Evolutionary conservation across 345 rosid species (phyloP), one percentile per base, ranked within the genome.

Genomic region (Salix exigua): DNA sequence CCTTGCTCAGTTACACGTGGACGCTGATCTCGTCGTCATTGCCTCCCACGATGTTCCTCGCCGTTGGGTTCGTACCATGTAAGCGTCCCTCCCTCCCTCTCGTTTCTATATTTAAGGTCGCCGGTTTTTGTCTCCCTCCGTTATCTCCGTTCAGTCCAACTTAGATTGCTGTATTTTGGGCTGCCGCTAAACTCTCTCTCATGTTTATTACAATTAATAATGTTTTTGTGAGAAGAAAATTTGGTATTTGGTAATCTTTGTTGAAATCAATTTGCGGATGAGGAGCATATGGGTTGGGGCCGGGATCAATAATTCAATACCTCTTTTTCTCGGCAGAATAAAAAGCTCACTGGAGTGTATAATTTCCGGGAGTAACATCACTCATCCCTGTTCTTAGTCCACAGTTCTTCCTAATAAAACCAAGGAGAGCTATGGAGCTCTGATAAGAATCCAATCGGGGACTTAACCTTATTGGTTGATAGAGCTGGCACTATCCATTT

Each of bases 21-120:
- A 92, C 60, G 99, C 99, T 71, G 99, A 96, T 87, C 86, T 96
- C 75, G 89, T 96, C 78, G 98, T 96, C 79, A 92, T 96, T 79
- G 99, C 99, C 73, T 92, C 99, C 80, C 73, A 84, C 51, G 99
- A 96, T 77, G 99, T 96, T 35, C 99, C 99, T 50, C 89, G 44
- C 72, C 87, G 84, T 51, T 96, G 99, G 99, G 87, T 90, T 82
- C 89, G 61, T 30, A 80, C 88, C 71, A 50, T 92, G 99, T 93
- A 89, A 88, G 99, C 78, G 1, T 35, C 70, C 17, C 77, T 46
- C 63, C 2, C 11, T 6, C 40, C 11, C 33, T 73, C 25, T 42
- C 72, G 25, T 6, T 11, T 50, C 18, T 23, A 35, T 35, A 35
- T 35, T 2, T 31, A 19, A 53, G 60, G 6, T 63, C 6, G 66